Percentiles rank a stretch among this genome's conserved stretches.
Evolutionary conservation across 169 alveolate genomes (phyloP).

Genomic region (Cardiosporidium cionae): DNA sequence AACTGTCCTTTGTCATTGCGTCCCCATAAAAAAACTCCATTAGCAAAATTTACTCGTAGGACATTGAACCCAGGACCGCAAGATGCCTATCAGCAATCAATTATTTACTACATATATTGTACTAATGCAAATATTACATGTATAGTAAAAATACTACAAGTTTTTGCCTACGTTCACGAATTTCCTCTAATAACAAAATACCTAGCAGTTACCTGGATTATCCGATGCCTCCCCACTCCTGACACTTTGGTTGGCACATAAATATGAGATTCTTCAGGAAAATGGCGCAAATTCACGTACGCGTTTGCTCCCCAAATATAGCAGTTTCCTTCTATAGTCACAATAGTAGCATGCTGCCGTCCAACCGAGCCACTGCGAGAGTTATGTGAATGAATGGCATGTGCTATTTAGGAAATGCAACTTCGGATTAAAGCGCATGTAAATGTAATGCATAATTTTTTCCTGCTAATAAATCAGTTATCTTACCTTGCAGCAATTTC

Average conservation of each 20-base stretch:
- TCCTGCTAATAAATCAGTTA: too few species aligned
- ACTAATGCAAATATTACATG: too few species aligned
- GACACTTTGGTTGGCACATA: slow-evolving; percentile 31
- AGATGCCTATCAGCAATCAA: slow-evolving; percentile 29
- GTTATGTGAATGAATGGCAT: too few species aligned
- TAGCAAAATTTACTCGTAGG: slow-evolving; percentile 3
- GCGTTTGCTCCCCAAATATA: slow-evolving; percentile 30
- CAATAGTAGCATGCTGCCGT: slow-evolving; percentile 28
- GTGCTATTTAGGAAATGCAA: too few species aligned
- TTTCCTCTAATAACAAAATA: background rate
- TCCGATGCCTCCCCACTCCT: background rate
- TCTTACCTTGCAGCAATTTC: slow-evolving; percentile 6
- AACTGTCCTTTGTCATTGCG: slow-evolving; percentile 37
- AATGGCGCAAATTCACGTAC: slow-evolving; percentile 18
- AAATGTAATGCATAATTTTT: too few species aligned
- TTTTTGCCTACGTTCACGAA: too few species aligned
- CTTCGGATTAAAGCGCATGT: too few species aligned
- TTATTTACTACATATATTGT: too few species aligned
- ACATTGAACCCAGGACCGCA: slow-evolving; percentile 33
- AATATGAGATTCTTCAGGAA: slow-evolving; percentile 24
- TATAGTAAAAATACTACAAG: too few species aligned
- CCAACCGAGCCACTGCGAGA: slow-evolving; percentile 23
- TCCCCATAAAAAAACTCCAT: slow-evolving; percentile 35
- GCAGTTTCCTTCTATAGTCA: slow-evolving; percentile 25
- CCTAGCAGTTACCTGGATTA: slow-evolving; percentile 4